These are phyloP conservation scores for Udeniomyces megalosporus DNA, from an alignment of 768 basidiomycete species.

Conservation along the genomic window DNA sequence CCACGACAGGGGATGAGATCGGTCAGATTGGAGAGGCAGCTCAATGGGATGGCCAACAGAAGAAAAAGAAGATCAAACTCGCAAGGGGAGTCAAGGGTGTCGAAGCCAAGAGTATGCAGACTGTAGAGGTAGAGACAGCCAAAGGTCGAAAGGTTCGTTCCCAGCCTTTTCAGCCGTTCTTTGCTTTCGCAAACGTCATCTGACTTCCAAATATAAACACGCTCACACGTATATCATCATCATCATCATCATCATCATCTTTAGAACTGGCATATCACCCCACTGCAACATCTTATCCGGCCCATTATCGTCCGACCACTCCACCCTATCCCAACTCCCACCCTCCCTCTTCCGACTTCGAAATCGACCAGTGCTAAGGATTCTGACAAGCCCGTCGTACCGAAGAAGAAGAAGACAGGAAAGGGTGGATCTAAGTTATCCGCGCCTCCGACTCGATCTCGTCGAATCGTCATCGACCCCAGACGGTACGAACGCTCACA, in stretches of 20 bases:
- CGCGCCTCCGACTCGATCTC: slow-evolving; percentile 4
- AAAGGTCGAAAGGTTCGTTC: slow-evolving; percentile 5
- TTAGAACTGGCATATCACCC: slow-evolving; percentile 17
- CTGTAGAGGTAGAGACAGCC: neutral
- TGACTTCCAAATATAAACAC: neutral
- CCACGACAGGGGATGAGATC: neutral
- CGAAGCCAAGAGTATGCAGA: slow-evolving; percentile 11
- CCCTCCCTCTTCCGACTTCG: neutral
- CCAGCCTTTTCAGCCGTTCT: neutral
- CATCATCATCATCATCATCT: neutral
- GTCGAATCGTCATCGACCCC: slow-evolving; percentile 10
- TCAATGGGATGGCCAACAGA: neutral
- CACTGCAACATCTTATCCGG: slow-evolving; percentile 15
- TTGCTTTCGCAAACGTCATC: neutral
- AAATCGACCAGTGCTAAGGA: neutral
- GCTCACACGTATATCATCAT: neutral
- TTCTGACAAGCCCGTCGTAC: neutral
- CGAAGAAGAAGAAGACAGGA: slow-evolving; percentile 13
- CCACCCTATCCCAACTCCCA: slow-evolving; percentile 8
- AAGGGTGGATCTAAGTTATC: slow-evolving; percentile 1
- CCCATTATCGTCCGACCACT: slow-evolving; percentile 7
- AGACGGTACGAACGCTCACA: slow-evolving; percentile 10
- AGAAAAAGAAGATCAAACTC: slow-evolving; percentile 5
- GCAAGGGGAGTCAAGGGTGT: slow-evolving; percentile 12
- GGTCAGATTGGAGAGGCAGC: neutral